Conservation (phyloP, 1,284 basidiomycete species). For the Stygiomarasmius scandens region DNA sequence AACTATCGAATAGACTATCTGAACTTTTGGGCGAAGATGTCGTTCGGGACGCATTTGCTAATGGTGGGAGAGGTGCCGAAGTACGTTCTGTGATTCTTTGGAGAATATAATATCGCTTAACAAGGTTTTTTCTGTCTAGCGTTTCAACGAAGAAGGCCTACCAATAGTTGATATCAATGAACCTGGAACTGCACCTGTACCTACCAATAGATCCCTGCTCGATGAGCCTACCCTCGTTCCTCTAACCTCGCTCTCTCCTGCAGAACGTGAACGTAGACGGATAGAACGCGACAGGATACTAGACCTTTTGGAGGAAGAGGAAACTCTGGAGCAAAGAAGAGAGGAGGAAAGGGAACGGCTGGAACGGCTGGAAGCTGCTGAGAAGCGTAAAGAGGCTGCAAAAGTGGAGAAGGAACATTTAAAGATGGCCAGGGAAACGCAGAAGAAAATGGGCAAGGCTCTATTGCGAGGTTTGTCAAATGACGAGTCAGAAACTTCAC, state of each 20-base stretch:
- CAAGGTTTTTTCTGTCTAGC: constrained; percentile 37
- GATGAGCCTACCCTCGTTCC: constrained; percentile 52
- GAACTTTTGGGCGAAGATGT: constrained; percentile 59
- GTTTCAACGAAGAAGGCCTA: constrained; percentile 74
- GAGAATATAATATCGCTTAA: no score
- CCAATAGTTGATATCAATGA: constrained; percentile 81
- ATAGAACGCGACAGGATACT: constrained; percentile 65
- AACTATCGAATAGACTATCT: constrained; percentile 60
- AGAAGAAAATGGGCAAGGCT: constrained; percentile 77
- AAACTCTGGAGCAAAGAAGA: constrained; percentile 45
- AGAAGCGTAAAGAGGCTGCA: constrained; percentile 52
- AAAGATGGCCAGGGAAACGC: constrained; percentile 59
- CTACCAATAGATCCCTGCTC: constrained; percentile 8
- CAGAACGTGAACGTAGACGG: constrained; percentile 51
- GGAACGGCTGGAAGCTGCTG: constrained; percentile 46
- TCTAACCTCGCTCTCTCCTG: constrained; percentile 46
- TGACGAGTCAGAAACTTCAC: constrained; percentile 27
- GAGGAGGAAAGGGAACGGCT: constrained; percentile 44
- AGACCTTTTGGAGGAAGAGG: constrained; percentile 72
- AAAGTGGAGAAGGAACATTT: constrained; percentile 54
- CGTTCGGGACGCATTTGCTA: constrained; percentile 34
- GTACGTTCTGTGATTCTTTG: constrained; percentile 21
- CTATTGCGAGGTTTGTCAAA: constrained; percentile 52
- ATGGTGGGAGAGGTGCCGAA: constrained; percentile 43
- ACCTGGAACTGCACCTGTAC: constrained; percentile 34